Percentiles rank a stretch among this genome's conserved stretches.
These are phyloP conservation scores for Plasmodium chabaudi DNA, from an alignment of 169 alveolate species.

Conservation along the genomic window DNA sequence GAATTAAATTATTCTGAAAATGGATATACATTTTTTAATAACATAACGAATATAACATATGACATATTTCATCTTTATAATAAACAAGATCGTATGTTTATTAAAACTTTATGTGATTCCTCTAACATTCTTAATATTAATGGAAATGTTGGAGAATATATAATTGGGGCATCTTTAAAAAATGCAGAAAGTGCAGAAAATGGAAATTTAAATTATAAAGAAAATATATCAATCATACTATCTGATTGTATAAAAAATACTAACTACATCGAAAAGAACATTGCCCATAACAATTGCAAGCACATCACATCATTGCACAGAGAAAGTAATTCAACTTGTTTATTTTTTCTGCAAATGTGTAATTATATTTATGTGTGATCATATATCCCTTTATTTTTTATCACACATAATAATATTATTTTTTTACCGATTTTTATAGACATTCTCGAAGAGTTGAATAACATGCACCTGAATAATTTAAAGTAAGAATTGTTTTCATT, in stretches of 20 bases:
- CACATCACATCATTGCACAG: slow-evolving; percentile 30
- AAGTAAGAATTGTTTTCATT: slow-evolving; percentile 6
- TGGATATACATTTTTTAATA: slow-evolving; percentile 21
- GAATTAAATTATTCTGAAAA: slow-evolving; percentile 40
- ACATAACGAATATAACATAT: slow-evolving; percentile 21
- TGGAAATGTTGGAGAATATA: slow-evolving; percentile 64
- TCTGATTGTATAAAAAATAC: slow-evolving; percentile 35
- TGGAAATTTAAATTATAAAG: background rate
- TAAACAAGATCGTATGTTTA: slow-evolving; percentile 39
- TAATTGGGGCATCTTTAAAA: slow-evolving; percentile 30
- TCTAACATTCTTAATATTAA: slow-evolving; percentile 24
- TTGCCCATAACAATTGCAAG: slow-evolving; percentile 9
- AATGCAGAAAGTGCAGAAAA: background rate
- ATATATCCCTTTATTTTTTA: background rate
- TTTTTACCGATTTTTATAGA: slow-evolving; percentile 7
- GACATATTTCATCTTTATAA: slow-evolving; percentile 33
- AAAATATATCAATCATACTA: slow-evolving; percentile 18
- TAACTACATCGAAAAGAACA: slow-evolving; percentile 20
- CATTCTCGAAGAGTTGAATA: slow-evolving; percentile 46
- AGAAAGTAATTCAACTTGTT: slow-evolving; percentile 3
- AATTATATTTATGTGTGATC: background rate
- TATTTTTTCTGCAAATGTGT: too few species aligned
- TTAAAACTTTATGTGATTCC: slow-evolving; percentile 14
- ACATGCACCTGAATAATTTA: slow-evolving; percentile 53
- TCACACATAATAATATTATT: background rate